phyloP scores from a whole-genome alignment of 2,329 filamentous ascomycete species.

The Aureobasidium sp. region DNA sequence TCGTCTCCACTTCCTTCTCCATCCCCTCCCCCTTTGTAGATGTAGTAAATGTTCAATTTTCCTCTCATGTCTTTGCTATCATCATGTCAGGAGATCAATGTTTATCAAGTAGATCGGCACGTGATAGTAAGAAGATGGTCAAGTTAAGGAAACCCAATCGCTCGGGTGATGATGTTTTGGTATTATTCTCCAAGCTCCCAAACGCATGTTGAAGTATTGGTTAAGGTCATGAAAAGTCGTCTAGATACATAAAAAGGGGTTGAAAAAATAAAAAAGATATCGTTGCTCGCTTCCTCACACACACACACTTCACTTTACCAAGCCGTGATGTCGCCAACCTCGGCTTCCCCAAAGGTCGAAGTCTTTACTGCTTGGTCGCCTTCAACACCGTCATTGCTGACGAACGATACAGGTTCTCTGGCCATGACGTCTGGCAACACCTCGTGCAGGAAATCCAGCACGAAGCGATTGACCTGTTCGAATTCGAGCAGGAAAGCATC shows the following conservation, averaged over 20 bases:
- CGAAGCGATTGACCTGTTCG: conserved; percentile 87
- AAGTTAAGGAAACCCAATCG: background rate
- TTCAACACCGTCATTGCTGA: conserved; percentile 24
- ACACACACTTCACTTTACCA: conserved; percentile 51
- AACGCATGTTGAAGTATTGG: conserved; percentile 1
- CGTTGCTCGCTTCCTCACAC: background rate
- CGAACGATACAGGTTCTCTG: conserved; percentile 35
- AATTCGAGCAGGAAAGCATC: conserved; percentile 96
- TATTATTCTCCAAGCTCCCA: background rate
- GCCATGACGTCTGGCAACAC: conserved; percentile 83
- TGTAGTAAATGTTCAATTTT: background rate
- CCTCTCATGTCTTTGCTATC: background rate
- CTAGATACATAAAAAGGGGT: background rate
- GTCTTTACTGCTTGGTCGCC: conserved; percentile 64
- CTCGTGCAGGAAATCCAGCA: conserved; percentile 74
- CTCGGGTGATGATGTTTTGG: background rate
- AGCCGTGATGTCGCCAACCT: conserved; percentile 91
- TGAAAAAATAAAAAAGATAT: background rate
- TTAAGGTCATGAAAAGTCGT: conserved; percentile 3
- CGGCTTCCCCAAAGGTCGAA: conserved; percentile 89
- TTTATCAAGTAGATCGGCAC: too few species aligned
- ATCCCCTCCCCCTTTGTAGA: background rate
- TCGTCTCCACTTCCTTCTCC: background rate
- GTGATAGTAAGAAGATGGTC: background rate
- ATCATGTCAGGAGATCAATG: background rate